Conservation (phyloP, 345 rosid species). For the Brassica napus region DNA sequence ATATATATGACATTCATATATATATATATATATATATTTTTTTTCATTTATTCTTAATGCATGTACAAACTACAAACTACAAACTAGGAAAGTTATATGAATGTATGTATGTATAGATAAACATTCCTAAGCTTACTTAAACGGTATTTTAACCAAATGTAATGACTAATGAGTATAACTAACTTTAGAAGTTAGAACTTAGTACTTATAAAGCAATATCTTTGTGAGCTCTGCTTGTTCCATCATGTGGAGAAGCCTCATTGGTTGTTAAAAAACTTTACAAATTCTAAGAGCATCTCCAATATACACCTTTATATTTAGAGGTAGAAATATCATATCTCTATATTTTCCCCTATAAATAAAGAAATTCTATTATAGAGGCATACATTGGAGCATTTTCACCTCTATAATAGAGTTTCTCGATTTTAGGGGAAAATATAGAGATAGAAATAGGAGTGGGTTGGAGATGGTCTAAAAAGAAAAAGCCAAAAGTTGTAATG, state of each 20-base stretch:
- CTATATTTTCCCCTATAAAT: no score
- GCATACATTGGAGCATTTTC: no score
- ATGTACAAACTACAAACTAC: background rate
- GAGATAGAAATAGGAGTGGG: no score
- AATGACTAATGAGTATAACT: background rate
- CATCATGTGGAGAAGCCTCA: constrained; percentile 25
- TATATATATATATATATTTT: background rate
- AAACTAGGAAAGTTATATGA: background rate
- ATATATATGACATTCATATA: background rate
- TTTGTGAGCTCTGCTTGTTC: constrained; percentile 21
- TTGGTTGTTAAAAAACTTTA: constrained; percentile 25
- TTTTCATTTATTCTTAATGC: background rate
- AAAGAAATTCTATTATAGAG: no score
- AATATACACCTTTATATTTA: no score
- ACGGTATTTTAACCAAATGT: background rate
- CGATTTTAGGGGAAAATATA: no score
- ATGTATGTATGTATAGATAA: background rate
- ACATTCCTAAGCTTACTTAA: background rate
- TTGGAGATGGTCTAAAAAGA: background rate
- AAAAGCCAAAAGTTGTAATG: constrained; percentile 25
- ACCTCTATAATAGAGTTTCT: no score
- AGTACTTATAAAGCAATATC: background rate
- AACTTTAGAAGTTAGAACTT: background rate
- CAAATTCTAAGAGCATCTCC: background rate
- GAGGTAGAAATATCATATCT: no score